Evolutionary conservation across 2,329 filamentous ascomycete species (phyloP), one percentile per base, ranked within the genome.

Genomic region (Aspergillus arachidicola): DNA sequence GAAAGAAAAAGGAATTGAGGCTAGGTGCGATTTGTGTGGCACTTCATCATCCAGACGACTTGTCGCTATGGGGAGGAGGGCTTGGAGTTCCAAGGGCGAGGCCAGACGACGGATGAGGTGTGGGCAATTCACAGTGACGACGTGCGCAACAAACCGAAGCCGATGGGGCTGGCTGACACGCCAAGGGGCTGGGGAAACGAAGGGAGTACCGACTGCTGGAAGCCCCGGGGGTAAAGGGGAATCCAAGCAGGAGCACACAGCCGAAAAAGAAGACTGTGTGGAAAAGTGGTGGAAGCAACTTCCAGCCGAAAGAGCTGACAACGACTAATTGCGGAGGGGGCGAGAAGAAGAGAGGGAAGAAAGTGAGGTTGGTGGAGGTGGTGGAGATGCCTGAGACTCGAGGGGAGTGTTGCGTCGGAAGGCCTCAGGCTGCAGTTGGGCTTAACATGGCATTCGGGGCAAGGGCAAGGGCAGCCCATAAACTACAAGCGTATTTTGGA

Each of bases 31-130:
- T 34, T 57, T 68, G 64, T 63, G 61, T 59, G 57, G 67, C 61
- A 60, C 65, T 60, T 68, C 72, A 76, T 76, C 63, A 68, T 74
- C 66, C 55, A 62, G 59, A 59, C 30, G 61, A 63, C 58, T 57
- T 59, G 54, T 59, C 36, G 51, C 53, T 67, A 50, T 59, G 54
- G 66, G 58, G 61, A 65, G 65, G 57, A 63, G 64, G 19, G 58
- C 59, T 54, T 59, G 51, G 59, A 65, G 61, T 58, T 32, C 50
- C 48, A 57, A 46, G 41, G 51, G 50, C 43, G 57, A 60, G 58
- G 50, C 43, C 51, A 50, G 26, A 38, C 26, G 48, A 34, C 41
- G 59, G 62, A 45, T 45, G 60, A n/a, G 58, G 55, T 54, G 59
- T 54, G 66, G 64, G 68, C 67, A 66, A 67, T 68, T 64, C 65